Base-by-base conservation (phyloP, 1,139 yeast genomes). In the Yamadazyma siamensis region DNA sequence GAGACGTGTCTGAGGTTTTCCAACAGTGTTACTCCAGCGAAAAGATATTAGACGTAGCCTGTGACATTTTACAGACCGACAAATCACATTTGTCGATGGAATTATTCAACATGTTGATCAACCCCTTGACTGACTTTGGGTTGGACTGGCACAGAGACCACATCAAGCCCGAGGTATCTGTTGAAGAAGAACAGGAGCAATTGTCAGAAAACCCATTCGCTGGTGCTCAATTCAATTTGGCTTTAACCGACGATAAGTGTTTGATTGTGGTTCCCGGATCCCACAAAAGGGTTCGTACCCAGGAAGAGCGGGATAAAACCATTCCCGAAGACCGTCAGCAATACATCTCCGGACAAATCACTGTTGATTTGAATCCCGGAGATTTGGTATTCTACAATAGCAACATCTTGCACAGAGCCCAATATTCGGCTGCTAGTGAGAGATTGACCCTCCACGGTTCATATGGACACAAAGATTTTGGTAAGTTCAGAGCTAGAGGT, bases 121-220 rank as follows among this genome's bases (percentile, higher is more conserved):
- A 73, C 41, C 80, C 80, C 2, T 57, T 71, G 38, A 68, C 75
- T 10, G 76, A 74, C 47, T 74, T 74, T 46, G 77, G 68, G 7
- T 61, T 74, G 45, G 74, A 71, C 39, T 74, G 79, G 80, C 79
- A 74, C 49, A 54, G 80, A 26, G 80, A 74, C 46, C 67, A 69
- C 39, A 69, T 74, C 34, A 65, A 62, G 38, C 76, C 77, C 4
- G 76, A 71, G 24, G 75, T 56, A 6, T 52, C 69, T 4, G 61
- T 60, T 2, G 73, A 65, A 33, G 70, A 72, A 46, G 80, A 74
- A 46, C 59, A 63, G 3, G 54, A 52, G 20, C 65, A 65, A 36
- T 50, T 61, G 32, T 53, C 59, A 25, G 36, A 50, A 28, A 56
- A 67, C 29, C 74, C 76, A 0, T 68, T 62, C 32, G 71, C 76